Percentiles rank a stretch among this genome's conserved stretches.
These are phyloP conservation scores for Collybia sp. DNA, from an alignment of 768 basidiomycete genomes.

Conservation along the genomic window DNA sequence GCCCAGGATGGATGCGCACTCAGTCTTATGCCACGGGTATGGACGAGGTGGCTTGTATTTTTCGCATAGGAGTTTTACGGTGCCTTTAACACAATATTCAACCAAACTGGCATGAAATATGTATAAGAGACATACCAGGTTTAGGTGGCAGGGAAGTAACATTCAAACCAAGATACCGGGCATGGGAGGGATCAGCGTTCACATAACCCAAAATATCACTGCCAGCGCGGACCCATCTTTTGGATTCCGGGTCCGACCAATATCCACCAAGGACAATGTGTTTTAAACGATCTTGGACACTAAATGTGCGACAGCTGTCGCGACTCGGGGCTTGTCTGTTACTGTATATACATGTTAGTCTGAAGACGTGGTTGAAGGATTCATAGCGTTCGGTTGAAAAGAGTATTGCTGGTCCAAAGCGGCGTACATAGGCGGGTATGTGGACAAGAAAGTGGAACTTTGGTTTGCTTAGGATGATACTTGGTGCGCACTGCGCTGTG, in stretches of 20 bases:
- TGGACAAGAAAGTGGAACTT: conserved; percentile 26
- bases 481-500: conserved; percentile 12
- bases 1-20: neutral
- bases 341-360: conserved; percentile 8
- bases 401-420: conserved; percentile 20
- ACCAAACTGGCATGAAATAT: no score
- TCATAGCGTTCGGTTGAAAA: conserved; percentile 22
- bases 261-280: neutral
- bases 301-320: neutral
- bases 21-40: neutral
- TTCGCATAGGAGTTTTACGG: neutral
- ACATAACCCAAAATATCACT: neutral
- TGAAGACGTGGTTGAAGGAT: conserved; percentile 15
- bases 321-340: neutral
- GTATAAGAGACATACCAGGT: neutral
- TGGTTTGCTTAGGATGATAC: conserved; percentile 14
- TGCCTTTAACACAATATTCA: neutral
- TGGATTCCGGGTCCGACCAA: neutral
- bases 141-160: neutral
- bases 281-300: neutral
- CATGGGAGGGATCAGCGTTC: neutral
- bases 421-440: conserved; percentile 15
- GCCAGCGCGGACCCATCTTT: neutral
- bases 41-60: neutral
- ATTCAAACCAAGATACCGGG: neutral